A percentile compares a stretch with the other conserved stretches of the same genome.
Conservation (phyloP, 768 basidiomycete genomes). For the Boletus edulis region DNA sequence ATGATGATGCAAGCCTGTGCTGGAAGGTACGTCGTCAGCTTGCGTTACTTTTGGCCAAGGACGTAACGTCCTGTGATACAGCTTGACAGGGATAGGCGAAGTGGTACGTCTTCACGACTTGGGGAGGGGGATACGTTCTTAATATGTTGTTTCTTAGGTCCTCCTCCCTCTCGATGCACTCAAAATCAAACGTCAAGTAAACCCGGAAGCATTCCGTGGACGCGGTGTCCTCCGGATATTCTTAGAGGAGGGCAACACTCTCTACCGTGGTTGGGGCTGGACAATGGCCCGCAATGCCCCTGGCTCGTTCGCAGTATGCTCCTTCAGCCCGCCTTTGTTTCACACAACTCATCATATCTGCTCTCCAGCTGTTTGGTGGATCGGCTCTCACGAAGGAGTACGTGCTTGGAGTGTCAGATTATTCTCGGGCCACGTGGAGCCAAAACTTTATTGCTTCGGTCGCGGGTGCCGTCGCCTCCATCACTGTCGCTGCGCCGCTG, state of each 20-base stretch:
- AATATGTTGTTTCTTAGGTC: constrained; percentile 43
- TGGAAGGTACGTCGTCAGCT: constrained; percentile 62
- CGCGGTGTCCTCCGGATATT: constrained; percentile 89
- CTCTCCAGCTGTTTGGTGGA: constrained; percentile 90
- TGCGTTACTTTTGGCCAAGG: not conserved
- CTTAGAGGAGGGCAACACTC: constrained; percentile 83
- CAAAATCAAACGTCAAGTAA: constrained; percentile 98
- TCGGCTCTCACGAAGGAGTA: constrained; percentile 96
- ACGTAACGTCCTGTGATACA: constrained; percentile 22
- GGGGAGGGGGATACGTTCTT: not conserved
- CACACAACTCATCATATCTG: not conserved
- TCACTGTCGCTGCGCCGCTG: constrained; percentile 93
- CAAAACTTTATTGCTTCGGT: constrained; percentile 98
- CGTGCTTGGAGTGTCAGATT: constrained; percentile 83
- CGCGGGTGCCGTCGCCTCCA: constrained; percentile 91
- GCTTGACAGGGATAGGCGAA: constrained; percentile 86
- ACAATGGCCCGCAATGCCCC: constrained; percentile 98
- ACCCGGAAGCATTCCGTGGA: constrained; percentile 97
- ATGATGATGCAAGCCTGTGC: constrained; percentile 94
- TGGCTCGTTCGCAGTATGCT: constrained; percentile 85
- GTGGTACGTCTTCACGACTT: constrained; percentile 55
- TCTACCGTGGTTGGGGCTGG: constrained; percentile 99
- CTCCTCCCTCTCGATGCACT: constrained; percentile 95
- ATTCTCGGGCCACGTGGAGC: constrained; percentile 91
- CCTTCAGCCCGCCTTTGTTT: not conserved